Percentiles rank a stretch among this genome's conserved stretches.
These are phyloP conservation scores for Articulospora tetracladia DNA, from an alignment of 495 filamentous ascomycete genomes.

Conservation along the genomic window DNA sequence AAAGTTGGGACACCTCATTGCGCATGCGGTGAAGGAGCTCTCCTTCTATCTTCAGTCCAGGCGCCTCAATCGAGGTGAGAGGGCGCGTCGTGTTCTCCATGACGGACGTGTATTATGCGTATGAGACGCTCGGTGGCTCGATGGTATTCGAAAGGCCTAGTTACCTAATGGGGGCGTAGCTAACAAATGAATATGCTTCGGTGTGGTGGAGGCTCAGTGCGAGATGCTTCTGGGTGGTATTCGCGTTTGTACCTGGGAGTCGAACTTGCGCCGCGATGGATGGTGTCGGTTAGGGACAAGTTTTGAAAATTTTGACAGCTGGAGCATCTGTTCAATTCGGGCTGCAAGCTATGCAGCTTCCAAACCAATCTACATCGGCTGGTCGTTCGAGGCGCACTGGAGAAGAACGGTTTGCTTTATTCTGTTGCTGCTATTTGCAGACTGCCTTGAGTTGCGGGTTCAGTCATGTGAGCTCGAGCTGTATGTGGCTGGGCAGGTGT, in stretches of 20 bases:
- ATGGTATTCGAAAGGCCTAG: neutral
- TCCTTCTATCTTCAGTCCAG: conserved; percentile 62
- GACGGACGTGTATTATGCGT: neutral
- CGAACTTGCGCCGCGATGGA: neutral
- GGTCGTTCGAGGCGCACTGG: conserved; percentile 9
- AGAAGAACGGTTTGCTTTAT: neutral
- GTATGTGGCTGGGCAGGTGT: too few relatives aligned
- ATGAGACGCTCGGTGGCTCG: neutral
- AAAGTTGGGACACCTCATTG: conserved; percentile 68
- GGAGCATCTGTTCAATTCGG: conserved; percentile 15
- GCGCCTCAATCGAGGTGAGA: conserved; percentile 37
- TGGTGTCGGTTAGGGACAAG: neutral
- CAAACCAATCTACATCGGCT: conserved; percentile 5
- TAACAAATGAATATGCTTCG: neutral
- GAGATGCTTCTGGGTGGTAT: neutral
- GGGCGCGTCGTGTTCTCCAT: conserved; percentile 17
- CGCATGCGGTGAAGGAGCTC: conserved; percentile 58
- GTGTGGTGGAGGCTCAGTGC: neutral
- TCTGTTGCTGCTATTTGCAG: neutral
- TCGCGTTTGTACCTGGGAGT: neutral
- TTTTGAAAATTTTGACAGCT: neutral
- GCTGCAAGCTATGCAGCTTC: conserved; percentile 20
- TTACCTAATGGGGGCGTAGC: neutral
- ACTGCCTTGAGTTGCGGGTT: too few relatives aligned
- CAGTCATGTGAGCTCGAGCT: too few relatives aligned